These are phyloP conservation scores for Lipomyces lipofer DNA, from an alignment of 805 yeast species.

Conservation along the genomic window DNA sequence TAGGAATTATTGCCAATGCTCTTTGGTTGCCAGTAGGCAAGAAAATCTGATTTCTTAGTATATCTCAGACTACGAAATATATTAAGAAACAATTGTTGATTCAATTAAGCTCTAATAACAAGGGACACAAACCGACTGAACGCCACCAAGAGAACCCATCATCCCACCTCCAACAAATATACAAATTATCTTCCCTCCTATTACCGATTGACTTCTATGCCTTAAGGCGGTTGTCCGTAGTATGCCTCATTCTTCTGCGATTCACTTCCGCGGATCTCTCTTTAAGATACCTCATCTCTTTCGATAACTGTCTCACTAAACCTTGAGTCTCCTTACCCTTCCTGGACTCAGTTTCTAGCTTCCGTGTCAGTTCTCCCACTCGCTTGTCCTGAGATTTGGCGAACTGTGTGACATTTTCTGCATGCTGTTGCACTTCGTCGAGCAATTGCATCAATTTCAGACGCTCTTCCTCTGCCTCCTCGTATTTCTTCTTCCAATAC, in stretches of 20 bases:
- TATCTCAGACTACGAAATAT: too few relatives aligned
- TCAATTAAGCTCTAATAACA: too few relatives aligned
- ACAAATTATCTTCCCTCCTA: too few relatives aligned
- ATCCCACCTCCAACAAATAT: too few relatives aligned
- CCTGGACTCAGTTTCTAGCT: constrained; percentile 8
- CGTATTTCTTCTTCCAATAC: constrained; percentile 15
- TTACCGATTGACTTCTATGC: background rate
- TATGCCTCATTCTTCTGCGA: constrained; percentile 10
- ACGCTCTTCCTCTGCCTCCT: constrained; percentile 11
- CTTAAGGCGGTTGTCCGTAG: background rate
- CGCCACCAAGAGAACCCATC: too few relatives aligned
- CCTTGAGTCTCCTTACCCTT: constrained; percentile 3
- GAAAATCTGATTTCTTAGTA: too few relatives aligned
- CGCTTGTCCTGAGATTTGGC: constrained; percentile 14
- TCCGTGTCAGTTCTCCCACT: constrained; percentile 4
- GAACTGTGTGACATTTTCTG: constrained; percentile 12
- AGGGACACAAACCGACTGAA: too few relatives aligned
- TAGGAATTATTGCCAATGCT: too few relatives aligned
- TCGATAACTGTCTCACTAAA: constrained; percentile 5
- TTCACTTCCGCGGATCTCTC: constrained; percentile 12
- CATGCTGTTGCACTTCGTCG: constrained; percentile 14
- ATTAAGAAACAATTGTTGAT: too few relatives aligned
- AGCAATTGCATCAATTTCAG: constrained; percentile 1
- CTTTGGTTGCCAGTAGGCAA: too few relatives aligned
- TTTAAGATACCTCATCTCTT: constrained; percentile 16